Evolutionary conservation across 1,284 basidiomycete genomes (phyloP).

Genomic region (Irpex rosettiformis): DNA sequence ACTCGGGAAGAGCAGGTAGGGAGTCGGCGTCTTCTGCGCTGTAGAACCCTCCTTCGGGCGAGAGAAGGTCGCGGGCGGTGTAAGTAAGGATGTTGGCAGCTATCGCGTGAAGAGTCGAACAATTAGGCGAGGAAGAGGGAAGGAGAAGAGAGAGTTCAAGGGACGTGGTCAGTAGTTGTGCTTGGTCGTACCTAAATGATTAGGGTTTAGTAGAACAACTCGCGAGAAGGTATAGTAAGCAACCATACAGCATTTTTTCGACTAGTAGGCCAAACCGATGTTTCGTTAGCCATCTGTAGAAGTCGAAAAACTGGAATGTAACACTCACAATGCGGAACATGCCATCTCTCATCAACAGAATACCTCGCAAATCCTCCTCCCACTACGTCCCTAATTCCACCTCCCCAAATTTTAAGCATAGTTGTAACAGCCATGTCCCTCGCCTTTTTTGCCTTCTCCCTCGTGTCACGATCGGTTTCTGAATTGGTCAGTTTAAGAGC

Average conservation of each 20-base stretch:
- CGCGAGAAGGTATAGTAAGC: not conserved
- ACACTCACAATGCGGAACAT: slow-evolving; percentile 37
- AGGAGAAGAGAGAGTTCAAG: slow-evolving; percentile 27
- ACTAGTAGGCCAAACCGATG: slow-evolving; percentile 18
- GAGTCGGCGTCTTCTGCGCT: slow-evolving; percentile 45
- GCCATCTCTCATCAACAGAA: slow-evolving; percentile 41
- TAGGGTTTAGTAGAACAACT: not conserved
- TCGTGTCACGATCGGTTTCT: too few relatives aligned
- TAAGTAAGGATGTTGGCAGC: slow-evolving; percentile 35
- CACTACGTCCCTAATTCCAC: slow-evolving; percentile 43
- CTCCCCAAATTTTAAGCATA: slow-evolving; percentile 32
- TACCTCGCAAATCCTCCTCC: slow-evolving; percentile 41
- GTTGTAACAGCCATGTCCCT: slow-evolving; percentile 26
- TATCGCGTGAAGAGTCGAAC: slow-evolving; percentile 19
- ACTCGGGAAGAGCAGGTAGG: slow-evolving; percentile 27
- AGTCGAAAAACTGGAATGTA: not conserved
- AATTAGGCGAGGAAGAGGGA: slow-evolving; percentile 24
- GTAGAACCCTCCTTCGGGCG: slow-evolving; percentile 36
- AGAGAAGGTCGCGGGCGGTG: slow-evolving; percentile 31
- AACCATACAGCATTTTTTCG: slow-evolving; percentile 41
- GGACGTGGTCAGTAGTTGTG: slow-evolving; percentile 29
- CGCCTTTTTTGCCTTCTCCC: slow-evolving; percentile 17
- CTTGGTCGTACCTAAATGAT: slow-evolving; percentile 36
- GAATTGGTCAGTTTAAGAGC: slow-evolving; percentile 11
- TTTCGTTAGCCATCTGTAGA: too few relatives aligned